phyloP scores from a whole-genome alignment of 1,284 basidiomycete genomes.

The Apiotrichum veenhuisii region DNA sequence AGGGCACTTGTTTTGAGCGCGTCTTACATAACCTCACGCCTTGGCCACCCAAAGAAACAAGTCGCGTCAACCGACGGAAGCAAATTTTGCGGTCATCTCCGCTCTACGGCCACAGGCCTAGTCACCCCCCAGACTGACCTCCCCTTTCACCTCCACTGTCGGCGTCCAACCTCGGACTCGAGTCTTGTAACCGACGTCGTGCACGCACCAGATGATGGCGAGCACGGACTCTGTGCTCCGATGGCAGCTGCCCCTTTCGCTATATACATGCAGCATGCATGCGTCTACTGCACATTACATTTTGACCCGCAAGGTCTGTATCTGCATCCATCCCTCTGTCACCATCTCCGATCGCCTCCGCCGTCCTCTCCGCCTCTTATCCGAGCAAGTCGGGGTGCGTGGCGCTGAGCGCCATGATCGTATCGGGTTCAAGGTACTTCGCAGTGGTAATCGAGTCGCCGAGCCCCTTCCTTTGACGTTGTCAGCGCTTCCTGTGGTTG shows the following conservation, averaged over 20 bases:
- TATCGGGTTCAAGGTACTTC: constrained; percentile 87
- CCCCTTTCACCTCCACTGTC: too few species aligned
- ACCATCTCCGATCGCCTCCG: too few species aligned
- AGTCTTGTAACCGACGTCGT: too few species aligned
- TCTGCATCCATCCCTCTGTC: too few species aligned
- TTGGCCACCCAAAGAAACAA: constrained; percentile 4
- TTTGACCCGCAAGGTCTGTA: not conserved
- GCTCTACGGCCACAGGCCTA: not conserved
- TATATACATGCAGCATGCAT: constrained; percentile 6
- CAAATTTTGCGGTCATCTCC: constrained; percentile 4
- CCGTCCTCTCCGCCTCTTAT: constrained; percentile 16
- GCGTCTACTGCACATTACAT: constrained; percentile 1
- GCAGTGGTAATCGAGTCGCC: constrained; percentile 90
- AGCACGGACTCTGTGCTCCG: too few species aligned
- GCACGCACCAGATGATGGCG: too few species aligned
- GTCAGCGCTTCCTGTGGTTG: too few species aligned
- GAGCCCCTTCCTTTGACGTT: constrained; percentile 90
- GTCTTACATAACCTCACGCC: too few species aligned
- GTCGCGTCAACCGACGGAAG: constrained; percentile 25
- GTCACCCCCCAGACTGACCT: too few species aligned
- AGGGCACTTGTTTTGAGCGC: not conserved
- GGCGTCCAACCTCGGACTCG: too few species aligned
- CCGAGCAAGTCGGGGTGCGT: constrained; percentile 85
- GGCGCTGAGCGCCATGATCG: constrained; percentile 71
- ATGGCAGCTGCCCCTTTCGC: not conserved